A percentile compares a stretch with the other conserved stretches of the same genome.
Conservation (phyloP, 352 stramenopile genomes). For the Nothophytophthora sp. region DNA sequence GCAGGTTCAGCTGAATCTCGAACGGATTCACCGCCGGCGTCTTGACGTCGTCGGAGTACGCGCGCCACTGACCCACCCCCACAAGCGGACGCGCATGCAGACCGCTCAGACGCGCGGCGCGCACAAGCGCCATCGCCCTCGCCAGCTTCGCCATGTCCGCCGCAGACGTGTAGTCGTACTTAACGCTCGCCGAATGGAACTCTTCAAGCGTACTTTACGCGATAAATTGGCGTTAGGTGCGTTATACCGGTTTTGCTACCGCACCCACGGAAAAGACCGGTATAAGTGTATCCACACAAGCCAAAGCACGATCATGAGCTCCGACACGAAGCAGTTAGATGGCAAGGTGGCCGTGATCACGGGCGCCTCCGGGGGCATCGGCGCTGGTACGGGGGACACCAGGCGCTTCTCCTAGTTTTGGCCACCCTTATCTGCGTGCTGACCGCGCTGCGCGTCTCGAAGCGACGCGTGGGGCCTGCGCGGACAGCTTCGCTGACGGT, state of each 20-base stretch:
- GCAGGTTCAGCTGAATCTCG: constrained; percentile 49
- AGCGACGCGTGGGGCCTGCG: too few relatives aligned
- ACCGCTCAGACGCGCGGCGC: neutral
- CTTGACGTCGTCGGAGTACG: constrained; percentile 1
- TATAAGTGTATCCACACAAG: neutral
- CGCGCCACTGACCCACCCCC: neutral
- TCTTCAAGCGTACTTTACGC: too few relatives aligned
- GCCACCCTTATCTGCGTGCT: too few relatives aligned
- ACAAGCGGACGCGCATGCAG: neutral
- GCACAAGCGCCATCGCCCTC: neutral
- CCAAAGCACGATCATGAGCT: neutral
- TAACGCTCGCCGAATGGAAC: too few relatives aligned
- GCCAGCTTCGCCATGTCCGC: neutral
- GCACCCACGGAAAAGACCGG: neutral
- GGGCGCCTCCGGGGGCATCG: constrained; percentile 89
- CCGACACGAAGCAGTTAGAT: constrained; percentile 37
- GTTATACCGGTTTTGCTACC: too few relatives aligned
- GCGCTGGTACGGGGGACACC: constrained; percentile 36
- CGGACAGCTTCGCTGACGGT: too few relatives aligned
- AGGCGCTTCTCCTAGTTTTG: neutral
- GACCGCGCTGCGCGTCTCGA: too few relatives aligned
- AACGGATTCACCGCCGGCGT: constrained; percentile 41
- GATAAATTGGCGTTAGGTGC: too few relatives aligned
- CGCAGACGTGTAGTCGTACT: too few relatives aligned
- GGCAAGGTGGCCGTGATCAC: constrained; percentile 89